Base-by-base conservation (phyloP, 371 early-diverging fungal genomes). In the Apophysomyces sp. region DNA sequence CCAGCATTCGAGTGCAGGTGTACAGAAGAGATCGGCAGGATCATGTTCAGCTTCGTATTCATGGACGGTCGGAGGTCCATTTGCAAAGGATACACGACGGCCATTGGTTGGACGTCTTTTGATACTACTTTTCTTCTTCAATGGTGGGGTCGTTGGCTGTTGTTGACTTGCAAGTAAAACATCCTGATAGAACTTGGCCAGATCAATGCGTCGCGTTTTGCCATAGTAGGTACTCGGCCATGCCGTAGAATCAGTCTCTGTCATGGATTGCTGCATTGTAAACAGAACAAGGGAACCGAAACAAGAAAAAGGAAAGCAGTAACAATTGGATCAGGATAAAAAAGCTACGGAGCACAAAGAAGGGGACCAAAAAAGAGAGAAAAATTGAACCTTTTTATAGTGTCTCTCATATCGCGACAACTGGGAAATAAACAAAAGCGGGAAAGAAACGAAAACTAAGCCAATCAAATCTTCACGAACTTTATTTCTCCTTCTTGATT, bases 11-110 rank as follows among this genome's bases (percentile, higher is more conserved):
- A 44, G 49, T 21, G 4, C 21, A 21, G 49, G 49, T 21, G 49
- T 21, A 44, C 49, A 44, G 21, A 44, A 9, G 21, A 44, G n/a
- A 44, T 44, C 49, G 21, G 49, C 21, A 9, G 21, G n/a, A 21
- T 44, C 49, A 21, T 44, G 31, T 62, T 78, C 76, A 31, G 71
- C 49, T 21, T 78, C 79, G 40, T 78, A 78, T 63, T 78, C 79
- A 60, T 66, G 58, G 2, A 78, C 55, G 8, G 29, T 30, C 8
- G 79, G 79, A 51, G 76, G 69, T 2, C 63, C 70, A 1, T 44
- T 34, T n/a, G 67, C 55, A 36, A 78, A 78, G 21, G 67, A 59
- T 15, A 78, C 79, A 57, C 56, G 62, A 37, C 64, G 59, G 16
- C 63, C 52, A 39, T 39, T 49, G 32, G 54, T 57, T 52, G 52